These are phyloP conservation scores for Zychaea mexicana DNA, from an alignment of 371 early-diverging fungal species.

Conservation along the genomic window DNA sequence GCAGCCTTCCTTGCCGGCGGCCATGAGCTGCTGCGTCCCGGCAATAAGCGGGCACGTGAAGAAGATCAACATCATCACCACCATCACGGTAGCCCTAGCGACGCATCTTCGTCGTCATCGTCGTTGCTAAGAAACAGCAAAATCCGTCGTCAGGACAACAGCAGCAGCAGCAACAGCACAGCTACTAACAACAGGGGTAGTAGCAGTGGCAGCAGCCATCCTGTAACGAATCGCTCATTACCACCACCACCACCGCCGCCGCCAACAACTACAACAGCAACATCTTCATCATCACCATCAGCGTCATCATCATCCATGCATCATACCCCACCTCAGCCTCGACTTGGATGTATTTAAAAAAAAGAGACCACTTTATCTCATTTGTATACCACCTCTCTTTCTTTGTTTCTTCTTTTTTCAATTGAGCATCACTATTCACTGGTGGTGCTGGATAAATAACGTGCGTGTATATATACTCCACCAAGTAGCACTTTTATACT, in stretches of 20 bases:
- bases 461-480: too few species aligned
- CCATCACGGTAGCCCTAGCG: background rate
- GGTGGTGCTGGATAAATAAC: background rate
- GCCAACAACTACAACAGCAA: background rate
- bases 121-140: background rate
- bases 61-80: background rate
- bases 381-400: background rate
- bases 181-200: background rate
- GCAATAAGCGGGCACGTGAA: slow-evolving; percentile 10
- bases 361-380: background rate
- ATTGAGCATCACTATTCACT: too few species aligned
- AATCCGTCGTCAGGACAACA: slow-evolving; percentile 18
- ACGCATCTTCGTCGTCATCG: background rate
- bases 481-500: too few species aligned
- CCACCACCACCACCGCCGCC: background rate
- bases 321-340: background rate
- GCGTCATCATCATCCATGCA: background rate
- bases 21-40: background rate
- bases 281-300: background rate
- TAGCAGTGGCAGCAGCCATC: background rate
- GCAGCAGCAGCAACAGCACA: background rate
- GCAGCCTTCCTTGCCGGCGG: slow-evolving; percentile 26
- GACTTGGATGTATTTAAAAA: background rate
- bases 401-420: background rate
- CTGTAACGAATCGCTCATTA: background rate